Base-by-base conservation (phyloP, 441 rosid species). In the Brassica hybrid region DNA sequence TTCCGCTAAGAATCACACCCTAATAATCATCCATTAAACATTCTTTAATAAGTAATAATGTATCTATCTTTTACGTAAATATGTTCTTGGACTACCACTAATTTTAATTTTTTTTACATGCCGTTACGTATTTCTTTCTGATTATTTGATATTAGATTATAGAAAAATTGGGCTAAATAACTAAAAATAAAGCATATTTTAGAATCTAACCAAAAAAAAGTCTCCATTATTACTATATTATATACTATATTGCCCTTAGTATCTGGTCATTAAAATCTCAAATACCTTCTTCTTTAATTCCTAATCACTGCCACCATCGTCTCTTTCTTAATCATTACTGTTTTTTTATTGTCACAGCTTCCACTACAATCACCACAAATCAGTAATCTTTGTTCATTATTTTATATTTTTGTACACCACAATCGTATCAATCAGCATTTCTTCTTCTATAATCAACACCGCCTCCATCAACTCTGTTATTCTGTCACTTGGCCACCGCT, bases 21-120 rank as follows among this genome's bases (percentile, higher is more conserved):
- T 25, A 25, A 25, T 25, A 25, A 25, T 25, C 27, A 2, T 25
- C 27, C 27, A 25, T 25, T 25, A 25, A 25, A 25, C 27, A 25
- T 25, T 3, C 27, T 25, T 3, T 25, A 80, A 74, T 69, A 68
- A 52, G 16, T 78, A 58, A 65, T 70, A 16, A 48, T 71, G 72
- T 30, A 16, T 59, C 13, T 13, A 14, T 16, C 34, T 52, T 34
- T 45, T n/a, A 68, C 62, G 59, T 45, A 45, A 21, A 32, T 7
- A 67, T 52, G 30, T 63, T 74, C 75, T 69, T 69, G 34, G 19
- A 10, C 72, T 56, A 74, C 82, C 79, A 74, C 75, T 69, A 43
- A 9, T 74, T 69, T 17, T 48, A 5, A 41, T 64, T 71, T 71
- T 18, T 8, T 8, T 21, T 60, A 1, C 34, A 2, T 30, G 7